Base-by-base conservation (phyloP, 176 grass and related monocot genomes). In the Lolium rigidum region DNA sequence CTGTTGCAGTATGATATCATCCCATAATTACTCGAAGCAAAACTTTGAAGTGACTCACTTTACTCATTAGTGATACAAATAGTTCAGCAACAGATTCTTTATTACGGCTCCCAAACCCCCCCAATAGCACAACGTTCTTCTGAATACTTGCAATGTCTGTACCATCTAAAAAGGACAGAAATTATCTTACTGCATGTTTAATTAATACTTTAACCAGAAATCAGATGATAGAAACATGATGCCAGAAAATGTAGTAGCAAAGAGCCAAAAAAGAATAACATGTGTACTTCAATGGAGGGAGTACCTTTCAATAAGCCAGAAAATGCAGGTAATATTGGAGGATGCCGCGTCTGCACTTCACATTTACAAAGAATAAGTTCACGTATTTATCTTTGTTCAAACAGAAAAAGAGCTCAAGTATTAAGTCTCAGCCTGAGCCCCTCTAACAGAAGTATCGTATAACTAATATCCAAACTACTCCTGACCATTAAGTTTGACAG, bases 291-390 rank as follows among this genome's bases (percentile, higher is more conserved):
- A 84, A 48, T 73, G 64, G 48, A 79, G 63, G 13, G 37, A 57
- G 78, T 91, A 98, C 93, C 96, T 95, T 90, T 95, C 83, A 98
- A 81, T 67, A 98, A 72, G 51, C n/a, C 84, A 86, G 80, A 94
- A 88, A 98, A 95, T 21, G 86, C 90, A 90, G 96, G 96, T 66
- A 98, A 82, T 91, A 98, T 92, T 71, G 93, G 93, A 88, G 93
- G 96, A 67, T 78, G 52, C 63, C 88, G 90, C 59, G 93, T 95
- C 96, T 98, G 93, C 79, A 88, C 26, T 80, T 74, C 86, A 88
- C 64, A 86, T 80, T 84, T 74, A 82, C 41, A 74, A 74, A 67
- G 70, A 55, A 50, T 47, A 39, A 84, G 56, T 63, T 55, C 22
- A 74, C 81, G 77, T 74, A 77, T 41, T 83, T 67, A 9, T 75